A percentile compares a stretch with the other conserved stretches of the same genome.
phyloP scores from a whole-genome alignment of 306 rosid species.

The Vicia sativa region DNA sequence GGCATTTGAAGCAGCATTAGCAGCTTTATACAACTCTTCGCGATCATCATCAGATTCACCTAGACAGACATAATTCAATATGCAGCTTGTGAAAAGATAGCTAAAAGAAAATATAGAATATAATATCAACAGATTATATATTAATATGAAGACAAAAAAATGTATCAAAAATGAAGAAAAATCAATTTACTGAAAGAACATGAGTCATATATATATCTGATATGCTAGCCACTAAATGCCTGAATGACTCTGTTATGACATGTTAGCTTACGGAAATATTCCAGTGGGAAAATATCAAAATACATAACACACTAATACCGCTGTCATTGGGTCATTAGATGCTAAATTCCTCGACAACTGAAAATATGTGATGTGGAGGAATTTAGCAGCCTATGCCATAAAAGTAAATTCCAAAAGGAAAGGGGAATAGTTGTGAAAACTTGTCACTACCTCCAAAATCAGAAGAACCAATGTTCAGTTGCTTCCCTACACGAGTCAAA shows the following conservation, averaged over 20 bases:
- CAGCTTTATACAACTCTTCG: slow-evolving; percentile 75
- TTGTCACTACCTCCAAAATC: slow-evolving; percentile 70
- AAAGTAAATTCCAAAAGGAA: slow-evolving; percentile 18
- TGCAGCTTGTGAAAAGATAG: slow-evolving; percentile 29
- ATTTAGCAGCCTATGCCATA: slow-evolving; percentile 8
- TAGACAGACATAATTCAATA: slow-evolving; percentile 46
- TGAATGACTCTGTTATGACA: slow-evolving; percentile 1
- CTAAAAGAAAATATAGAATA: slow-evolving; percentile 18
- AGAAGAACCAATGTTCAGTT: slow-evolving; percentile 49
- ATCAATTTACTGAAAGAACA: slow-evolving; percentile 6
- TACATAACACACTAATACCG: slow-evolving; percentile 30
- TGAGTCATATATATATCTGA: slow-evolving; percentile 12
- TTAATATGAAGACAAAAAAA: slow-evolving; percentile 9
- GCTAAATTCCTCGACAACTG: no score
- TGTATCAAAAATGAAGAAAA: slow-evolving; percentile 16
- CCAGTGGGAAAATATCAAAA: slow-evolving; percentile 21
- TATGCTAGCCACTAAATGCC: slow-evolving; percentile 27
- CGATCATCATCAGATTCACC: slow-evolving; percentile 86
- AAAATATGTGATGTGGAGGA: not conserved
- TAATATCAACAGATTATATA: slow-evolving; percentile 17
- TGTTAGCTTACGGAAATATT: slow-evolving; percentile 9
- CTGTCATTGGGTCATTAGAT: not conserved
- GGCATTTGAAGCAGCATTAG: slow-evolving; percentile 66
- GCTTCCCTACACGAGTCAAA: slow-evolving; percentile 62
- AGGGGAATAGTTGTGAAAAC: slow-evolving; percentile 15